Evolutionary conservation across 148 eudicot genomes (phyloP).

Genomic region (Cornus kousa): DNA sequence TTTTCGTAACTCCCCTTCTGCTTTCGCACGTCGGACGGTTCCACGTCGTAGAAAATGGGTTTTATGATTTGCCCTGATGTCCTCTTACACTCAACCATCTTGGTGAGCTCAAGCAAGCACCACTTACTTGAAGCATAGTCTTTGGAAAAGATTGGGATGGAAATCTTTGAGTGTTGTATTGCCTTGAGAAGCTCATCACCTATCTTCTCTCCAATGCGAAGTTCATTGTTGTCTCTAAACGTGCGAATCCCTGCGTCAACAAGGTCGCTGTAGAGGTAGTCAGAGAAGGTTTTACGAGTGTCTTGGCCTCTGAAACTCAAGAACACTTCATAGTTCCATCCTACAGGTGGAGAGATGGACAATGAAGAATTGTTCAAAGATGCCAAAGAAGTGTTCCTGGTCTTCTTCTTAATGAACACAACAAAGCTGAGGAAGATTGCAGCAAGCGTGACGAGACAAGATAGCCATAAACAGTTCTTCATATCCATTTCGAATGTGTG

Average conservation of each 20-base stretch:
- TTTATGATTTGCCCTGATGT: background rate
- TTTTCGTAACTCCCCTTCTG: too few species aligned
- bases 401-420: too few species aligned
- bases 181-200: background rate
- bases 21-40: too few species aligned
- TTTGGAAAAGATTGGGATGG: background rate
- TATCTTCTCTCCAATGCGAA: background rate
- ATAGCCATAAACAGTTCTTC: too few species aligned
- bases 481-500: too few species aligned
- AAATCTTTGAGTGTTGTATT: background rate
- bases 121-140: background rate
- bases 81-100: background rate
- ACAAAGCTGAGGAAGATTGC: too few species aligned
- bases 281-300: background rate
- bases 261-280: background rate
- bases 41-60: background rate
- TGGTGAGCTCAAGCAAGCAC: background rate
- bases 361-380: too few species aligned
- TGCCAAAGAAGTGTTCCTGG: too few species aligned
- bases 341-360: too few species aligned
- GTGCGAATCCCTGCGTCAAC: background rate
- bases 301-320: background rate
- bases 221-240: slow-evolving; percentile 2
- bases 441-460: too few species aligned
- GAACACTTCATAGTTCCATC: background rate